Percentiles rank a stretch among this genome's conserved stretches.
Evolutionary conservation across 352 stramenopile genomes (phyloP).

Genomic region (Phytophthora capsici): DNA sequence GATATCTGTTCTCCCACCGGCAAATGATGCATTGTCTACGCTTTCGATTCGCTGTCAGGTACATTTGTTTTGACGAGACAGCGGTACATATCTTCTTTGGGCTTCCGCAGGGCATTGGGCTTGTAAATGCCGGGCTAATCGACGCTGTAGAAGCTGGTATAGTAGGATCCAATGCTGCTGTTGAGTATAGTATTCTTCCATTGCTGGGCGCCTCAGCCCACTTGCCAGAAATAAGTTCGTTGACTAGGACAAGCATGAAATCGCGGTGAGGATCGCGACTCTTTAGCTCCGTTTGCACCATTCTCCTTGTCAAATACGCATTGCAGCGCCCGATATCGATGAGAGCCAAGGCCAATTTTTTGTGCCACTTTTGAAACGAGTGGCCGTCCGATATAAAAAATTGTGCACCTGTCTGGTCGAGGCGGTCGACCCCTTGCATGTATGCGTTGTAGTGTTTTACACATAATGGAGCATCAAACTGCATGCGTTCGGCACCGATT

Average conservation of each 20-base stretch:
- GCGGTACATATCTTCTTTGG: background rate
- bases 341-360: conserved; percentile 34
- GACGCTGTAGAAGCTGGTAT: background rate
- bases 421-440: conserved; percentile 42
- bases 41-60: background rate
- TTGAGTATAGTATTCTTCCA: too few species aligned
- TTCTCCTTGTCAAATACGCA: conserved; percentile 16
- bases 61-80: conserved; percentile 8
- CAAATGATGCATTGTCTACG: background rate
- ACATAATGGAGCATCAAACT: conserved; percentile 26
- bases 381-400: conserved; percentile 42
- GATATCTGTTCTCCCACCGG: conserved; percentile 10
- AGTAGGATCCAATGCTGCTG: too few species aligned
- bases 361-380: too few species aligned
- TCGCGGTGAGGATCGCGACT: conserved; percentile 2
- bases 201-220: conserved; percentile 9
- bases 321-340: conserved; percentile 39
- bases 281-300: conserved; percentile 3
- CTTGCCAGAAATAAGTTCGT: conserved; percentile 3
- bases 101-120: background rate
- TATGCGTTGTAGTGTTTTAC: conserved; percentile 36
- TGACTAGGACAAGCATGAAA: conserved; percentile 1
- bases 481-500: background rate
- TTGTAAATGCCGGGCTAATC: background rate
- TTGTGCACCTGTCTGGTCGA: conserved; percentile 9